Evolutionary conservation across 805 yeast genomes (phyloP).

Genomic region (Candida oleophila): DNA sequence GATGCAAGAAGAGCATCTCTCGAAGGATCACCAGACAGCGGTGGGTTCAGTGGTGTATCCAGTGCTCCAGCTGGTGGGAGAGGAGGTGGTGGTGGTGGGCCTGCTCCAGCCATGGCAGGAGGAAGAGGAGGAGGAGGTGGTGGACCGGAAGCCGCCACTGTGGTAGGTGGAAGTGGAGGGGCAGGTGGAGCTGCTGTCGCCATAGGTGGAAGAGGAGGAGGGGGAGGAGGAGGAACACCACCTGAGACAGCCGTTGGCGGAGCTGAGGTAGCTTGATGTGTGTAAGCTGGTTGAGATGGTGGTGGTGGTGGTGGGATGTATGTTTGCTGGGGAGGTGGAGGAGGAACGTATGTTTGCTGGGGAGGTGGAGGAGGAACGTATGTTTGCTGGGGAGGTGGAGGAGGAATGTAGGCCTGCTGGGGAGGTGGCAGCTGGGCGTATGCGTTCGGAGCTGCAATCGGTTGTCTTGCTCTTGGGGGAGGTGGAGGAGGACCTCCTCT

Average conservation of each 20-base stretch:
- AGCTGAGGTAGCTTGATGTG: conserved; percentile 6
- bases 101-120: conserved; percentile 20
- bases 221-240: conserved; percentile 19
- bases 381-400: not conserved
- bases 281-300: conserved; percentile 7
- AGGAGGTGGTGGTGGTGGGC: conserved; percentile 23
- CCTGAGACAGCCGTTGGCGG: conserved; percentile 8
- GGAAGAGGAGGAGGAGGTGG: conserved; percentile 47
- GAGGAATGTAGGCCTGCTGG: conserved; percentile 9
- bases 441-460: not conserved
- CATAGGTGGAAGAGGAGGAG: conserved; percentile 17
- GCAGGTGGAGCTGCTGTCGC: conserved; percentile 24
- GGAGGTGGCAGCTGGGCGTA: conserved; percentile 3
- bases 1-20: conserved; percentile 86
- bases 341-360: too few species aligned
- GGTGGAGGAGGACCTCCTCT: conserved; percentile 28
- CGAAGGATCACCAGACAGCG: conserved; percentile 43
- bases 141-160: conserved; percentile 21
- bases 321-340: too few species aligned
- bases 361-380: too few species aligned
- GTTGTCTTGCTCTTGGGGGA: conserved; percentile 17
- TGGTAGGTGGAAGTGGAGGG: conserved; percentile 21
- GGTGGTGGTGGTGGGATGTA: conserved; percentile 14
- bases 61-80: conserved; percentile 11
- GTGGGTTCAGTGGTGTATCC: conserved; percentile 18